phyloP scores from a whole-genome alignment of 345 rosid species.

The Moricandia arvensis region DNA sequence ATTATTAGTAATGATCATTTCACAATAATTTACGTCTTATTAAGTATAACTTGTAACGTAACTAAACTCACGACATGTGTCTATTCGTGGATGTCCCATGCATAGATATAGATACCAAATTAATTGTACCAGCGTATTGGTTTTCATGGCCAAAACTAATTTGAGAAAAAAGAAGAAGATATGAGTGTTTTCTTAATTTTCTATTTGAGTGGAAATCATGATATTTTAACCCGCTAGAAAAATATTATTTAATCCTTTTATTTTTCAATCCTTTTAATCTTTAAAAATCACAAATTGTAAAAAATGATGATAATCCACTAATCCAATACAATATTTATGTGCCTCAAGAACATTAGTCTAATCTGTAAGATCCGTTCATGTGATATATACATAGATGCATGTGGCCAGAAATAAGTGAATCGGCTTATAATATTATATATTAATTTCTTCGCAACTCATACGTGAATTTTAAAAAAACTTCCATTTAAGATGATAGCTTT shows the following conservation, averaged over 20 bases:
- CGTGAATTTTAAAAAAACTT: not conserved
- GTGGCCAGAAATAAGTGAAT: not conserved
- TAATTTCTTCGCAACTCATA: not conserved
- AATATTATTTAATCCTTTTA: not conserved
- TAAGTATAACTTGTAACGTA: slow-evolving; percentile 17
- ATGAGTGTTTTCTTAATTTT: not conserved
- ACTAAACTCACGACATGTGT: slow-evolving; percentile 30
- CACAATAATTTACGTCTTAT: slow-evolving; percentile 23
- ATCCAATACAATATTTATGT: not conserved
- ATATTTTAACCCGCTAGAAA: not conserved
- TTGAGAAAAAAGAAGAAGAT: not conserved
- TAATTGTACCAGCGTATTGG: slow-evolving; percentile 2
- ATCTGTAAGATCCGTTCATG: not conserved
- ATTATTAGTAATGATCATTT: slow-evolving; percentile 29
- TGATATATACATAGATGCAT: not conserved
- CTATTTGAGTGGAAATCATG: not conserved
- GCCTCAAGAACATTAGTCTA: not conserved
- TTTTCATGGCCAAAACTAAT: slow-evolving; percentile 1
- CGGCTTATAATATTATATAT: not conserved
- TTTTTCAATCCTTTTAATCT: not conserved
- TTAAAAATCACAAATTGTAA: not conserved
- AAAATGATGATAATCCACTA: not conserved
- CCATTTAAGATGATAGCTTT: not conserved
- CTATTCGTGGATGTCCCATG: slow-evolving; percentile 20
- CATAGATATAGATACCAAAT: slow-evolving; percentile 26